phyloP scores from a whole-genome alignment of 2,329 filamentous ascomycete genomes.

The Lachnum nothofagi region DNA sequence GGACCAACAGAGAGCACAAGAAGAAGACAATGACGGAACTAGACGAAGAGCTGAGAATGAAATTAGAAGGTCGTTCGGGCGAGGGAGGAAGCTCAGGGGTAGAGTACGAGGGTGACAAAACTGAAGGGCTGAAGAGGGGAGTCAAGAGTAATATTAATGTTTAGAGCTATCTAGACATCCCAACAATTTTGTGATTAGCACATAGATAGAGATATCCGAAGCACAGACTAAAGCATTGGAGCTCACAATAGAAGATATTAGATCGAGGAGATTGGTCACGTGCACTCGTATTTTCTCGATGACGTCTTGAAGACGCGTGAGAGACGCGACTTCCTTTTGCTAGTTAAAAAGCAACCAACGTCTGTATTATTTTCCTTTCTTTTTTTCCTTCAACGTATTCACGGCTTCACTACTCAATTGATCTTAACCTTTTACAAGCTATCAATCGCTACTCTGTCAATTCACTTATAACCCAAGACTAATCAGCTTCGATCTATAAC shows the following conservation, averaged over 20 bases:
- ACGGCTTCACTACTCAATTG: too few relatives aligned
- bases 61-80: conserved; percentile 62
- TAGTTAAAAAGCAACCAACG: too few relatives aligned
- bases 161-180: conserved; percentile 54
- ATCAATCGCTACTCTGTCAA: too few relatives aligned
- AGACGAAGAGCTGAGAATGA: conserved; percentile 61
- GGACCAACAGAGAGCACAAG: neutral
- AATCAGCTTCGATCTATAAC: neutral
- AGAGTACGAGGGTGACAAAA: conserved; percentile 70
- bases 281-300: neutral
- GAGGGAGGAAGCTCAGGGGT: conserved; percentile 67
- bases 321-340: conserved; percentile 1
- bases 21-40: conserved; percentile 56
- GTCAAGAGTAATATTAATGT: conserved; percentile 77
- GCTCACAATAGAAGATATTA: neutral
- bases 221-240: too few relatives aligned
- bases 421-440: too few relatives aligned
- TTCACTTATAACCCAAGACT: too few relatives aligned
- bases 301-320: neutral
- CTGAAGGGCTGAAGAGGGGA: conserved; percentile 66
- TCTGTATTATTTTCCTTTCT: too few relatives aligned
- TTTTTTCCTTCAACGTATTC: too few relatives aligned
- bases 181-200: too few relatives aligned
- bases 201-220: too few relatives aligned
- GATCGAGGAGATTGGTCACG: neutral